Percentiles rank a stretch among this genome's conserved stretches.
Evolutionary conservation across 805 yeast species (phyloP).

Genomic region (Zygosaccharomyces pseudorouxii): DNA sequence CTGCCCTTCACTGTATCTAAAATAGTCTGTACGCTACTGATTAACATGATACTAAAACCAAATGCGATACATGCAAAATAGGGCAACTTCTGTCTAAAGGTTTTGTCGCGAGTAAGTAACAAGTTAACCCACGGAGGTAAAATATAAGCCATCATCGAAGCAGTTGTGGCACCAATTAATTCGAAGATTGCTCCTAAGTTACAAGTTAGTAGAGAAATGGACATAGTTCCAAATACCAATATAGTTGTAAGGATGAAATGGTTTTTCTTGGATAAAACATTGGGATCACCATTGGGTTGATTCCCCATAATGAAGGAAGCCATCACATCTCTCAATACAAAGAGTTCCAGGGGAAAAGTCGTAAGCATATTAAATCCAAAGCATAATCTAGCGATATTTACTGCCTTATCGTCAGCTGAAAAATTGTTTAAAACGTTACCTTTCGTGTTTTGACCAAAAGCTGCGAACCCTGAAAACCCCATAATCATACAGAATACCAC

Average conservation of each 20-base stretch:
- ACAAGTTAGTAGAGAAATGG: constrained; percentile 73
- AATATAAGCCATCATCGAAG: constrained; percentile 87
- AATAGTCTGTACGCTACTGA: constrained; percentile 76
- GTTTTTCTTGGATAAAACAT: constrained; percentile 42
- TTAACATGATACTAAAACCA: constrained; percentile 71
- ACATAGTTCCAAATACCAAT: constrained; percentile 65
- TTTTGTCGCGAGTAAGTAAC: constrained; percentile 48
- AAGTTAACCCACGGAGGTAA: constrained; percentile 82
- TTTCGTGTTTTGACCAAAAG: constrained; percentile 71
- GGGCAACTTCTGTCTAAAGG: constrained; percentile 46
- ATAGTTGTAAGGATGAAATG: constrained; percentile 64
- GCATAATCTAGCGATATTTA: constrained; percentile 83
- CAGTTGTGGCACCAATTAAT: constrained; percentile 88
- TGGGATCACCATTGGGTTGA: constrained; percentile 27
- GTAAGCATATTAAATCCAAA: constrained; percentile 92
- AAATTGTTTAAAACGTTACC: constrained; percentile 90
- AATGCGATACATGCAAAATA: constrained; percentile 58
- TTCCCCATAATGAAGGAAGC: constrained; percentile 40
- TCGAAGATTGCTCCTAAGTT: constrained; percentile 86
- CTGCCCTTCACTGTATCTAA: constrained; percentile 39
- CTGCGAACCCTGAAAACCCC: constrained; percentile 74
- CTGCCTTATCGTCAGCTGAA: constrained; percentile 64
- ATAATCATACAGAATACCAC: constrained; percentile 71
- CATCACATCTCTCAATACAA: constrained; percentile 85
- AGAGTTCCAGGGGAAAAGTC: constrained; percentile 84